Conservation (phyloP, 2,329 filamentous ascomycete genomes). For the Seiridium cupressi region DNA sequence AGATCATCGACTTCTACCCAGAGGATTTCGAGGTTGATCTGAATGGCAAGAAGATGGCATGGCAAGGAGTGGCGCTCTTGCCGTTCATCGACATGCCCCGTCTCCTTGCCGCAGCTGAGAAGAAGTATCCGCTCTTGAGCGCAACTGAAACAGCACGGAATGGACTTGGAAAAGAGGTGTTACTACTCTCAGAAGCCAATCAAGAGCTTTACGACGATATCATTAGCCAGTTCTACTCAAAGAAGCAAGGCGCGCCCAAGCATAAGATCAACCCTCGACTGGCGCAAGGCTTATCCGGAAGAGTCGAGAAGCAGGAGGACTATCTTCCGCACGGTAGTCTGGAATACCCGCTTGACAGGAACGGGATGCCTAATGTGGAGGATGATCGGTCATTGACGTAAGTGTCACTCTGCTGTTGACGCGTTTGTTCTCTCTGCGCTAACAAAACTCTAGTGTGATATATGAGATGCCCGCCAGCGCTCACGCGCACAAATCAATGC, state of each 20-base stretch:
- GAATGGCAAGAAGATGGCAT: constrained; percentile 97
- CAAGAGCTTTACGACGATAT: constrained; percentile 80
- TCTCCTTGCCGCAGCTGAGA: constrained; percentile 76
- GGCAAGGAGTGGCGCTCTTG: constrained; percentile 91
- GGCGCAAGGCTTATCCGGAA: constrained; percentile 77
- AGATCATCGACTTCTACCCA: constrained; percentile 97
- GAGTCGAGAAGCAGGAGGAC: constrained; percentile 75
- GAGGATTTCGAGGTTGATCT: constrained; percentile 90
- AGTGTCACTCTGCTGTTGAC: constrained; percentile 27
- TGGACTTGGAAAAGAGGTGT: constrained; percentile 72
- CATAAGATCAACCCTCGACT: constrained; percentile 72
- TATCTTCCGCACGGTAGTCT: constrained; percentile 84
- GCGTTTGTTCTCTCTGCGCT: constrained; percentile 18
- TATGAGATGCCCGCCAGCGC: constrained; percentile 77
- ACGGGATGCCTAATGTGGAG: constrained; percentile 73
- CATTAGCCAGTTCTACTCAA: constrained; percentile 84
- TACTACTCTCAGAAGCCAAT: constrained; percentile 82
- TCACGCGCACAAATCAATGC: constrained; percentile 87
- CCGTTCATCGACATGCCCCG: constrained; percentile 95
- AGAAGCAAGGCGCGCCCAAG: constrained; percentile 68
- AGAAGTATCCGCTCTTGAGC: constrained; percentile 76
- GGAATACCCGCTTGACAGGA: constrained; percentile 72
- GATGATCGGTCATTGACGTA: constrained; percentile 85
- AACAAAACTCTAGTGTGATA: constrained; percentile 60
- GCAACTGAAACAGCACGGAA: constrained; percentile 79